These are phyloP conservation scores for Plasmodium adleri DNA, from an alignment of 169 alveolate genomes.

Conservation along the genomic window DNA sequence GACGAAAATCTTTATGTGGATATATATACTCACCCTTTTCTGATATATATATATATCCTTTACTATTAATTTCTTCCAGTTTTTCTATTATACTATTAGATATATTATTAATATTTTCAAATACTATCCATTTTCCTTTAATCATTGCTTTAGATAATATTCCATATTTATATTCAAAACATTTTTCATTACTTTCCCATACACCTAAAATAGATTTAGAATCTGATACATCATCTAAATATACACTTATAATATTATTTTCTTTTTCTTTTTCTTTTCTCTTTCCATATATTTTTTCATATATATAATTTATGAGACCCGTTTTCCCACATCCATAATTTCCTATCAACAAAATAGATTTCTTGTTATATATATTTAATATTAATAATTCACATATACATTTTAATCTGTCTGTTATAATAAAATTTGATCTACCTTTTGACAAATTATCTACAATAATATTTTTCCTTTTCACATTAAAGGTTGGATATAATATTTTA, in stretches of 20 bases:
- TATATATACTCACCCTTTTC: conserved; percentile 81
- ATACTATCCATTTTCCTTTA: conserved; percentile 87
- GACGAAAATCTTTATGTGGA: conserved; percentile 80
- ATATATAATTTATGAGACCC: conserved; percentile 49
- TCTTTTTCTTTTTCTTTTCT: conserved; percentile 10
- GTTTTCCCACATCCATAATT: conserved; percentile 75
- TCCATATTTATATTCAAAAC: conserved; percentile 87
- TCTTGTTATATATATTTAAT: conserved; percentile 49
- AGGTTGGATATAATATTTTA: conserved; percentile 28
- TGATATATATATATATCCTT: conserved; percentile 76
- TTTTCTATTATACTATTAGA: conserved; percentile 83
- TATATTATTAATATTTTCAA: conserved; percentile 84
- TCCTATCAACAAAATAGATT: conserved; percentile 68
- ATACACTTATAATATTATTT: conserved; percentile 76
- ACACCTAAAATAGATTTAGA: conserved; percentile 85
- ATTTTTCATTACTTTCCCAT: conserved; percentile 86
- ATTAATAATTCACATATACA: conserved; percentile 21
- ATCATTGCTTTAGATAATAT: conserved; percentile 84
- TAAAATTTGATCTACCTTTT: conserved; percentile 23
- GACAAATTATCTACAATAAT: background rate
- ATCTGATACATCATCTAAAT: conserved; percentile 88
- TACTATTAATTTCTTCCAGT: conserved; percentile 79
- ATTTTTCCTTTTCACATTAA: conserved; percentile 24
- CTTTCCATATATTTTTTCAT: conserved; percentile 34
- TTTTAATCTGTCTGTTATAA: conserved; percentile 35